Base-by-base conservation (phyloP, 768 basidiomycete species). In the Podaxis mareebaensis region DNA sequence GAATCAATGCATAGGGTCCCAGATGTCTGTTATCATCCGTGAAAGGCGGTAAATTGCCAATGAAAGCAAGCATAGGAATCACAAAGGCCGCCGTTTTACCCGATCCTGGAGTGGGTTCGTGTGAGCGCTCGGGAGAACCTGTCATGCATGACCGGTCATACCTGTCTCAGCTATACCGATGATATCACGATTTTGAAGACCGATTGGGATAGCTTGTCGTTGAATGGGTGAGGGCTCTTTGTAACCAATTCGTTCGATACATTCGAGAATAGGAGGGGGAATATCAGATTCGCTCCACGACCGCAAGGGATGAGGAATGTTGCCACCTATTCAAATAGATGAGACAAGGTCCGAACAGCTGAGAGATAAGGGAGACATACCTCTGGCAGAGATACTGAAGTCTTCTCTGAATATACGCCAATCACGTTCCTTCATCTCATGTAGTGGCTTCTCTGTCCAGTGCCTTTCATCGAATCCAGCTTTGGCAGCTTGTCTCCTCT, bases 341-440 rank as follows among this genome's bases (percentile, higher is more conserved):
- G 55, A 55, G 66, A 46, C 54, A 46, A 38, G 36, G 38, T 30
- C 58, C 36, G 7, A 28, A 52, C 28, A n/a, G 52, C 20, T 30
- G 28, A 59, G 53, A 61, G 53, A 44, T 62, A 40, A 5, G 20
- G 42, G 33, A 64, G 39, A 73, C 81, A 28, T 56, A 90, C 96
- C 96, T 76, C 96, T 78, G 1, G 96, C 90, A 63, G 93, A 88
- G 64, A 99, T 99, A 70, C 90, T 96, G 78, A 96, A 99, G 76
- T 99, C 97, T 76, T 99, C 97, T 65, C 96, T 81, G 80, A 99
- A 99, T 73, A 99, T 99, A 69, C 97, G 87, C 97, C 97, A 99
- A 73, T 99, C 97, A 53, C 97, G 83, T 70, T 99, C 97, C 72
- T 91, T 94, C 90, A 99, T 98, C 76, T 98, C 95, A 3, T 82